phyloP scores from a whole-genome alignment of 2,329 filamentous ascomycete species.

The Diaporthe capsici region DNA sequence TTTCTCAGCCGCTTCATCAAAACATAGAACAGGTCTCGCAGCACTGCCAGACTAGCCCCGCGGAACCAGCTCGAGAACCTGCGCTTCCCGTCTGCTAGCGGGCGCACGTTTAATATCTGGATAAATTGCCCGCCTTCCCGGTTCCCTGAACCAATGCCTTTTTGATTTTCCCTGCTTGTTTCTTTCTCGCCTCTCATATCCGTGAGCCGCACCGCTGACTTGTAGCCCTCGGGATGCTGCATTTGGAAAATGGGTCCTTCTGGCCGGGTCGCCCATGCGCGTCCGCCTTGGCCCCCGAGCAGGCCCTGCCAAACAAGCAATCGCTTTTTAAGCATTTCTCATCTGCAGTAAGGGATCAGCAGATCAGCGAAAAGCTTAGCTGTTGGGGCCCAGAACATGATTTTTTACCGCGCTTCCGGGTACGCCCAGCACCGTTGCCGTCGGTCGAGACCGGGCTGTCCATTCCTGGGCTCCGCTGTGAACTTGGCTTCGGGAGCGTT shows the following conservation, averaged over 20 bases:
- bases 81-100: slow-evolving; percentile 10
- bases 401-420: background rate
- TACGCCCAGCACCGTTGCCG: background rate
- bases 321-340: background rate
- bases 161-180: background rate
- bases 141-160: background rate
- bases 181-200: background rate
- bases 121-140: slow-evolving; percentile 24
- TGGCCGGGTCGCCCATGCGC: background rate
- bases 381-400: background rate
- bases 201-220: slow-evolving; percentile 2
- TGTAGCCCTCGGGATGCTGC: slow-evolving; percentile 4
- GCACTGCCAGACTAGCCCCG: background rate
- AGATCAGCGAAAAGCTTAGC: slow-evolving; percentile 28
- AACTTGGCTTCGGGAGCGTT: no score
- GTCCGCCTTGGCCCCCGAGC: background rate
- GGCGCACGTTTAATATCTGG: slow-evolving; percentile 26
- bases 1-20: slow-evolving; percentile 29
- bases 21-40: background rate
- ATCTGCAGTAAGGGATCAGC: background rate
- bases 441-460: background rate
- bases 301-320: background rate
- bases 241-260: slow-evolving; percentile 12
- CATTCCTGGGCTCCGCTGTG: background rate
- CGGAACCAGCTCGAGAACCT: background rate